Percentiles rank a stretch among this genome's conserved stretches.
Conservation (phyloP, 192 early-diverging fungal genomes). For the Blastocladiella britannica region DNA sequence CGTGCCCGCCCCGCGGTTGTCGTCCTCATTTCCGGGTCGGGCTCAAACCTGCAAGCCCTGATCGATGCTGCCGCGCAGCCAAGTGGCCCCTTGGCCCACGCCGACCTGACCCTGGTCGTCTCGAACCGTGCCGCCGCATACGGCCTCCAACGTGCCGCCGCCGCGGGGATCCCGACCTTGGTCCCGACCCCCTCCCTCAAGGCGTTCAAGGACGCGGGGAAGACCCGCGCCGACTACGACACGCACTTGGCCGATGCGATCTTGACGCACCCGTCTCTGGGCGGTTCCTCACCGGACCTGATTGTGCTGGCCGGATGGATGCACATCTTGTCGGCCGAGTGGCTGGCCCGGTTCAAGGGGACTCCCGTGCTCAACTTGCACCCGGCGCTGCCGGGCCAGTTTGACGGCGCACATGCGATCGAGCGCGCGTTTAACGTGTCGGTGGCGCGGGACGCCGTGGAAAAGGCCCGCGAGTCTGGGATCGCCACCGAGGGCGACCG, state of each 20-base stretch:
- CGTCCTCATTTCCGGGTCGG: slow-evolving; percentile 85
- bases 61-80: slow-evolving; percentile 55
- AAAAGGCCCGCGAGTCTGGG: no score
- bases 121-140: slow-evolving; percentile 69
- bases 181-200: slow-evolving; percentile 35
- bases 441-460: no score
- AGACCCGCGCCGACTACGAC: slow-evolving; percentile 77
- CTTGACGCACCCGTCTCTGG: slow-evolving; percentile 15
- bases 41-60: slow-evolving; percentile 89
- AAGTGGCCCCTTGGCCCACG: slow-evolving; percentile 21
- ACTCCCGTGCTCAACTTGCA: slow-evolving; percentile 81
- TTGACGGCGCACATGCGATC: slow-evolving; percentile 94
- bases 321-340: slow-evolving; percentile 84
- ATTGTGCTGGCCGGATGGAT: slow-evolving; percentile 93
- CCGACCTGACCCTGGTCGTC: slow-evolving; percentile 64
- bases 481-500: slow-evolving; percentile 59
- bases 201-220: slow-evolving; percentile 56
- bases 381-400: slow-evolving; percentile 84
- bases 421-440: slow-evolving; percentile 79
- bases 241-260: slow-evolving; percentile 53
- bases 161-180: slow-evolving; percentile 64
- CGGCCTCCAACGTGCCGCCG: slow-evolving; percentile 68
- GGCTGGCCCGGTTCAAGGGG: slow-evolving; percentile 47
- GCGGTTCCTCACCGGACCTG: no score
- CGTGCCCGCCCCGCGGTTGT: slow-evolving; percentile 35